These are phyloP conservation scores for Nemophila menziesii DNA, from an alignment of 257 asterid species.

Conservation along the genomic window DNA sequence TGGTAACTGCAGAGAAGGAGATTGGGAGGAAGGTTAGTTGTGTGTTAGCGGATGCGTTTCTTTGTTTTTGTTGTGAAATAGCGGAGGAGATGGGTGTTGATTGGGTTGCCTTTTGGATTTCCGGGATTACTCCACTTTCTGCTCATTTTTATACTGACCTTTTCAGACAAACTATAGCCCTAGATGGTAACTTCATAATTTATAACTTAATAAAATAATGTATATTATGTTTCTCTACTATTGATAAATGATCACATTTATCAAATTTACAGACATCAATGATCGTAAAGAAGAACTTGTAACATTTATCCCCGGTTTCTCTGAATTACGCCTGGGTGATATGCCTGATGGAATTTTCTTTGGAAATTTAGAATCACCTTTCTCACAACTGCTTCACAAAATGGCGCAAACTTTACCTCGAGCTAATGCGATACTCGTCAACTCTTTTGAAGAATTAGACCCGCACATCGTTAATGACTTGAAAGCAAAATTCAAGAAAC, in stretches of 20 bases:
- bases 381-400: slow-evolving; percentile 27
- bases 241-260: too few relatives aligned
- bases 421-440: slow-evolving; percentile 39
- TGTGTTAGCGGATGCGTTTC: slow-evolving; percentile 40
- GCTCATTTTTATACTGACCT: slow-evolving; percentile 32
- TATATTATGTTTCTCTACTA: not conserved
- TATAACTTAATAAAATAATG: too few relatives aligned
- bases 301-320: slow-evolving; percentile 41
- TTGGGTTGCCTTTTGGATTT: slow-evolving; percentile 48
- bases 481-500: slow-evolving; percentile 32
- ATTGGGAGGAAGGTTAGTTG: slow-evolving; percentile 28
- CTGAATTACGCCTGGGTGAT: slow-evolving; percentile 29
- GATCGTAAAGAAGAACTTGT: slow-evolving; percentile 22
- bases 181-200: slow-evolving; percentile 13
- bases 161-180: slow-evolving; percentile 23
- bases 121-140: slow-evolving; percentile 28
- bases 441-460: slow-evolving; percentile 66
- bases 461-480: slow-evolving; percentile 33
- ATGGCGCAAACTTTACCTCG: slow-evolving; percentile 33
- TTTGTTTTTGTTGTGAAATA: slow-evolving; percentile 28
- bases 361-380: slow-evolving; percentile 23
- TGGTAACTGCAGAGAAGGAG: slow-evolving; percentile 26
- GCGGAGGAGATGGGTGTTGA: slow-evolving; percentile 26
- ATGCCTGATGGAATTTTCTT: slow-evolving; percentile 29
- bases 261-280: slow-evolving; percentile 4